A percentile compares a stretch with the other conserved stretches of the same genome.
Evolutionary conservation across 2,329 filamentous ascomycete genomes (phyloP).

Genomic region (Colletotrichum higginsianum): DNA sequence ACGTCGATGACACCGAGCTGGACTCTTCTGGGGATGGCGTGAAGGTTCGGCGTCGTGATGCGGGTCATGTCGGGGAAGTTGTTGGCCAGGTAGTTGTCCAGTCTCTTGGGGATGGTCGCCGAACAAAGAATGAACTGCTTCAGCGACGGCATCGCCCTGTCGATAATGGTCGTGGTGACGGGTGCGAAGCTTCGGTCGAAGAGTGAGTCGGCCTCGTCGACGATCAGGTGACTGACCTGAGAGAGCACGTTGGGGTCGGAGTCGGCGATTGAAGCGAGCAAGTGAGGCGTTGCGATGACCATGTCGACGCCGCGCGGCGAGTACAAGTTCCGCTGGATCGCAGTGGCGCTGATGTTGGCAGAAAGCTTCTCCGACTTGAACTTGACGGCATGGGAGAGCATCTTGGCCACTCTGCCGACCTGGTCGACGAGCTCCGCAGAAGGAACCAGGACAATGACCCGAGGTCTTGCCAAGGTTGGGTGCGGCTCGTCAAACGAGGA

Average conservation of each 20-base stretch:
- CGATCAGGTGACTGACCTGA: conserved; percentile 88
- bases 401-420: conserved; percentile 85
- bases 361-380: conserved; percentile 89
- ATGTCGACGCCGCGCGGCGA: conserved; percentile 86
- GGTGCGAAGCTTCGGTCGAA: conserved; percentile 94
- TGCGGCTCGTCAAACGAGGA: conserved; percentile 76
- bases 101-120: conserved; percentile 91
- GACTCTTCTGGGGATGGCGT: conserved; percentile 94
- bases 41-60: conserved; percentile 94
- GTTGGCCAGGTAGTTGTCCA: conserved; percentile 87
- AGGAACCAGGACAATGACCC: conserved; percentile 88
- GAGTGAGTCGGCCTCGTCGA: conserved; percentile 97
- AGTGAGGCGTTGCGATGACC: conserved; percentile 88
- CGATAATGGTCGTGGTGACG: conserved; percentile 85
- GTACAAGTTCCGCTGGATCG: conserved; percentile 90
- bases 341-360: conserved; percentile 79
- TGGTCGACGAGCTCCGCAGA: conserved; percentile 94
- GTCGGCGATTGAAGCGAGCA: conserved; percentile 89
- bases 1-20: conserved; percentile 95
- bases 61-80: conserved; percentile 87
- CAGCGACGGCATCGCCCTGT: conserved; percentile 84
- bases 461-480: conserved; percentile 83
- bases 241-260: conserved; percentile 93
- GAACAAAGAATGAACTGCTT: conserved; percentile 93
- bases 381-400: conserved; percentile 87